Evolutionary conservation across 2,329 filamentous ascomycete genomes (phyloP).

Genomic region (Passalora sequoiae): DNA sequence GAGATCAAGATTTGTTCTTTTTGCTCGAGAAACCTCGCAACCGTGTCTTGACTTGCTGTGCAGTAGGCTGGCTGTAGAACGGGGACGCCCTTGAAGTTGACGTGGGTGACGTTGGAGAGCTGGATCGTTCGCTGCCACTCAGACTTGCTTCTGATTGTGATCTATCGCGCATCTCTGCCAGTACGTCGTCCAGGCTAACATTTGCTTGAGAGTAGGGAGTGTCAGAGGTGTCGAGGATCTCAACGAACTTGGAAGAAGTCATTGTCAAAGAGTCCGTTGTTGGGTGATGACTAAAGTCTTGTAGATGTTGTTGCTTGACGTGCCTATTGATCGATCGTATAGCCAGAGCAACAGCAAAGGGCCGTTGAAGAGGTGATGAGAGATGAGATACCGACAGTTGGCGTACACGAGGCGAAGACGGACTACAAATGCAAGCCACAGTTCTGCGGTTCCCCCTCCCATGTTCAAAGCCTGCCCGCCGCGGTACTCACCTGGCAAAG

Average conservation of each 20-base stretch:
- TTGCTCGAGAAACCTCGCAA: slow-evolving; percentile 18
- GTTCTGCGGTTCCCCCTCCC: no score
- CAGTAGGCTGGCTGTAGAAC: slow-evolving; percentile 6
- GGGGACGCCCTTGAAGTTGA: slow-evolving; percentile 7
- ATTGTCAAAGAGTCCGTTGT: slow-evolving; percentile 14
- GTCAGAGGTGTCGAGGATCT: slow-evolving; percentile 31
- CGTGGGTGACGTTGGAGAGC: slow-evolving; percentile 12
- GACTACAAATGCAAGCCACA: slow-evolving; percentile 7
- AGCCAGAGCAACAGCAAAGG: not conserved
- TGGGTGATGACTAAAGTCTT: not conserved
- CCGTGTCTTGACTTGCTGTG: slow-evolving; percentile 14
- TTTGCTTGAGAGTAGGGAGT: slow-evolving; percentile 31
- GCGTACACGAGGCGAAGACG: not conserved
- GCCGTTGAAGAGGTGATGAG: not conserved
- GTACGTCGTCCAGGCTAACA: slow-evolving; percentile 34
- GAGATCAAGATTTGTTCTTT: slow-evolving; percentile 12
- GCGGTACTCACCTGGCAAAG: slow-evolving; percentile 4
- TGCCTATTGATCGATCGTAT: slow-evolving; percentile 1
- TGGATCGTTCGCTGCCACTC: slow-evolving; percentile 19
- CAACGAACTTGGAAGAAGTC: slow-evolving; percentile 35
- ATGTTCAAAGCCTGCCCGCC: no score
- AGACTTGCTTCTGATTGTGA: slow-evolving; percentile 28
- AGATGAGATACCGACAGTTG: not conserved
- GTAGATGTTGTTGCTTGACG: not conserved
- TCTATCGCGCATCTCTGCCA: slow-evolving; percentile 30